phyloP scores from a whole-genome alignment of 2,329 filamentous ascomycete species.

The Dendryphion nanum region DNA sequence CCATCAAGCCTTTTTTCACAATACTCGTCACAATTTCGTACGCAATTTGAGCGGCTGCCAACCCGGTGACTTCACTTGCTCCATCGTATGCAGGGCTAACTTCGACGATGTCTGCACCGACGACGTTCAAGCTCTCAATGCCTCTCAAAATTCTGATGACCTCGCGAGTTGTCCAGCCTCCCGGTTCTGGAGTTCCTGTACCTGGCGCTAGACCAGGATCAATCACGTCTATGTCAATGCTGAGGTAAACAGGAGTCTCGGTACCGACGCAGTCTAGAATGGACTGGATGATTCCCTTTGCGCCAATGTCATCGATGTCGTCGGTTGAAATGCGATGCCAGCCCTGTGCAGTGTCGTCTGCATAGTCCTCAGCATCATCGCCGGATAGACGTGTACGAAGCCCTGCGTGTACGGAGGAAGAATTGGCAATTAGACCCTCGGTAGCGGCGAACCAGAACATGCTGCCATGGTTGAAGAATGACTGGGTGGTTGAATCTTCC shows the following conservation, averaged over 20 bases:
- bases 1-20: constrained; percentile 57
- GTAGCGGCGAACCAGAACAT: constrained; percentile 89
- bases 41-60: constrained; percentile 79
- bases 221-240: constrained; percentile 77
- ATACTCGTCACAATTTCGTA: constrained; percentile 82
- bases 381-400: constrained; percentile 71
- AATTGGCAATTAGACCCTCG: constrained; percentile 75
- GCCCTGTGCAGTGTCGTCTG: constrained; percentile 69
- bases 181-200: constrained; percentile 85
- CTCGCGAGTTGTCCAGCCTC: constrained; percentile 88
- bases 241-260: constrained; percentile 76
- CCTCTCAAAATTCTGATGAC: constrained; percentile 80
- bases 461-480: constrained; percentile 80
- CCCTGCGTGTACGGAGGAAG: constrained; percentile 76
- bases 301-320: constrained; percentile 82
- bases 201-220: constrained; percentile 73
- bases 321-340: constrained; percentile 80
- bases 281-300: constrained; percentile 64
- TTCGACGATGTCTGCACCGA: constrained; percentile 89
- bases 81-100: constrained; percentile 84
- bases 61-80: constrained; percentile 72
- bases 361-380: constrained; percentile 66
- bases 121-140: constrained; percentile 78
- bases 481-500: constrained; percentile 57
- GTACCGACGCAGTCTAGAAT: constrained; percentile 73